These are phyloP conservation scores for Isabelozyma pseudorhagii DNA, from an alignment of 805 yeast species.

Conservation along the genomic window DNA sequence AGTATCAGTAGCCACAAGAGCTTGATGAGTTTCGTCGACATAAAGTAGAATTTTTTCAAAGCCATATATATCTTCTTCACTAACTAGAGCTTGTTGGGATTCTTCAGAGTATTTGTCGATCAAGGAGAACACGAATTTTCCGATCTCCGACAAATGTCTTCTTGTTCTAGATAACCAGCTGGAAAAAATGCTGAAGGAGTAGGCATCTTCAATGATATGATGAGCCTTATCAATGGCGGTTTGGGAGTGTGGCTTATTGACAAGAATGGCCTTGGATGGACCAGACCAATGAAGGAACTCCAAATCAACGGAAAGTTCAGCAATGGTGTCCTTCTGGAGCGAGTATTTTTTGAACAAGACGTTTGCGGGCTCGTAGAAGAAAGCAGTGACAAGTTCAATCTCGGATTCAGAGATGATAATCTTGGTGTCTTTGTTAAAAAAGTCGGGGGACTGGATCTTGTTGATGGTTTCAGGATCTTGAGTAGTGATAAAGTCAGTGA, in stretches of 20 bases:
- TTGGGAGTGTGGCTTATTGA: conserved; percentile 30
- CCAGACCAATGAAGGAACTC: neutral
- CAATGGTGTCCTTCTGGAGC: conserved; percentile 1
- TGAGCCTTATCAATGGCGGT: conserved; percentile 25
- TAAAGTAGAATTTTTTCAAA: conserved; percentile 30
- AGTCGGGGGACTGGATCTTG: conserved; percentile 5
- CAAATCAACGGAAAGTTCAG: neutral
- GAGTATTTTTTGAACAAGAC: neutral
- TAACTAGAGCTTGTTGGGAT: neutral
- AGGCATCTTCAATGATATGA: conserved; percentile 27
- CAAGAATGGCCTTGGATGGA: conserved; percentile 14
- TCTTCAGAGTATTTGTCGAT: neutral
- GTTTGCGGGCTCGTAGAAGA: neutral
- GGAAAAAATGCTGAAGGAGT: conserved; percentile 12
- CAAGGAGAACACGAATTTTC: conserved; percentile 16
- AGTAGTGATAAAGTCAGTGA: conserved; percentile 18
- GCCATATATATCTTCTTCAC: conserved; percentile 22
- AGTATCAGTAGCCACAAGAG: conserved; percentile 42
- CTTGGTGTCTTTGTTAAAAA: neutral
- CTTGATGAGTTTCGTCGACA: conserved; percentile 16
- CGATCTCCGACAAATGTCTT: conserved; percentile 34
- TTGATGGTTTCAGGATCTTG: conserved; percentile 14
- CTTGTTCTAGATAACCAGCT: conserved; percentile 27
- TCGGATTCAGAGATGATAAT: neutral
- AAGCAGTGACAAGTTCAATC: conserved; percentile 6